These are phyloP conservation scores for Cenchrus fungigraminus DNA, from an alignment of 176 grass and related monocot genomes.

Conservation along the genomic window DNA sequence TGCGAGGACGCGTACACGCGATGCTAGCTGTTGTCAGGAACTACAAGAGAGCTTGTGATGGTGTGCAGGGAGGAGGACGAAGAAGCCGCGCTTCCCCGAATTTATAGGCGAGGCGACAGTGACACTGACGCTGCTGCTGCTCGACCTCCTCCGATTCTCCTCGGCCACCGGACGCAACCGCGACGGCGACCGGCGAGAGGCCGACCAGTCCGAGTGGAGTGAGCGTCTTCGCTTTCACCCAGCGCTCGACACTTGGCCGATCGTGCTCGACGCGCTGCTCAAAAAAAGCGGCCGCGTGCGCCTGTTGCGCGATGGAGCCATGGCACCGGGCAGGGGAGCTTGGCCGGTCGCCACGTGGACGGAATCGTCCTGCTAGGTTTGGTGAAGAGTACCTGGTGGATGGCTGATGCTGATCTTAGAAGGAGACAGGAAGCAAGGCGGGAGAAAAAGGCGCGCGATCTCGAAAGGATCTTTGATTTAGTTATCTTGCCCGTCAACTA, in stretches of 20 bases:
- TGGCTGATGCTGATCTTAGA: background rate
- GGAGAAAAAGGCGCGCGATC: background rate
- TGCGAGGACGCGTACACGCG: background rate
- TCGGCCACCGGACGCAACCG: background rate
- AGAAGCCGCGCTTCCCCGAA: background rate
- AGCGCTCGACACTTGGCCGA: constrained; percentile 18
- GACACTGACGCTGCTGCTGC: background rate
- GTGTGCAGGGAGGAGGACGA: constrained; percentile 19
- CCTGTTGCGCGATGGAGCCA: background rate
- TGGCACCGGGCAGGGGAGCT: background rate
- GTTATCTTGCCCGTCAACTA: background rate
- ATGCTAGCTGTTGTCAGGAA: background rate
- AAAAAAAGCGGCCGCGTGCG: background rate
- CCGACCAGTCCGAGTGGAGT: background rate
- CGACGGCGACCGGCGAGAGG: background rate
- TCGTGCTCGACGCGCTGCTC: background rate
- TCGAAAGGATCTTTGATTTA: background rate
- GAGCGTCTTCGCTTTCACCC: background rate
- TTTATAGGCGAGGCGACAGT: background rate
- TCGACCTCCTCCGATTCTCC: background rate
- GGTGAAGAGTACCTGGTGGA: background rate
- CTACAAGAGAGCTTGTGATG: background rate
- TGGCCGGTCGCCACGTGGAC: background rate
- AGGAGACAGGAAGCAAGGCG: constrained; percentile 4
- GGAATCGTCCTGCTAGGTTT: background rate